Evolutionary conservation across 2,329 filamentous ascomycete genomes (phyloP), one percentile per base, ranked within the genome.

Genomic region (Ophiostoma quercus): DNA sequence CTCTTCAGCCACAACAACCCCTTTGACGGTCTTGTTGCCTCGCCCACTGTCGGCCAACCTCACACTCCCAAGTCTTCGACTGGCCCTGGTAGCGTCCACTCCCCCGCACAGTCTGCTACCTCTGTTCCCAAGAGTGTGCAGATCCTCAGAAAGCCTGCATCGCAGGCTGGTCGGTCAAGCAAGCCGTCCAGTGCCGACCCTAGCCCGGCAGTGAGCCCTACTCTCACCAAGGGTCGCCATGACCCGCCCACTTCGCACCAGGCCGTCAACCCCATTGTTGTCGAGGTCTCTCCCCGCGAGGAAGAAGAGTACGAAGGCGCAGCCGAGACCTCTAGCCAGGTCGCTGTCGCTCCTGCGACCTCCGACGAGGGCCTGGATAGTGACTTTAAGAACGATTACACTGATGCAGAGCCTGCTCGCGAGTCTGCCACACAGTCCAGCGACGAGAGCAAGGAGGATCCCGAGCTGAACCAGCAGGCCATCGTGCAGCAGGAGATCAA

Each of bases 381-480:
- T n/a, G 70, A 72, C 39, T 16, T 29, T 9, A 72, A 72, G 32
- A 47, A 68, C 6, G n/a, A 82, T 82, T 89, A 92, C 78, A 90
- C 88, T 67, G 90, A 95, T 39, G 84, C 90, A 25, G 87, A 92
- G 70, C 88, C 90, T 34, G 82, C 93, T 57, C 85, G 83, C 73
- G 88, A 88, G 60, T 82, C 93, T 73, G 90, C 89, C 62, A 78
- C 78, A 67, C 79, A 81, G 74, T 83, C 79, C 25, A 80, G 85
- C 71, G 78, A 79, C 8, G 83, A 85, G 75, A 88, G 90, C 2
- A 87, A 88, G 74, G 85, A 83, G 39, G 82, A 85, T 75, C 78
- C 83, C 39, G 81, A 84, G 72, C 79, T 83, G 73, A 79, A 77
- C 72, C 81, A 83, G 74, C 79, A 80, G 73, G 63, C 47, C 11